Evolutionary conservation across 208 protist genomes (phyloP).

Genomic region (Leptomonas pyrrhocoris): DNA sequence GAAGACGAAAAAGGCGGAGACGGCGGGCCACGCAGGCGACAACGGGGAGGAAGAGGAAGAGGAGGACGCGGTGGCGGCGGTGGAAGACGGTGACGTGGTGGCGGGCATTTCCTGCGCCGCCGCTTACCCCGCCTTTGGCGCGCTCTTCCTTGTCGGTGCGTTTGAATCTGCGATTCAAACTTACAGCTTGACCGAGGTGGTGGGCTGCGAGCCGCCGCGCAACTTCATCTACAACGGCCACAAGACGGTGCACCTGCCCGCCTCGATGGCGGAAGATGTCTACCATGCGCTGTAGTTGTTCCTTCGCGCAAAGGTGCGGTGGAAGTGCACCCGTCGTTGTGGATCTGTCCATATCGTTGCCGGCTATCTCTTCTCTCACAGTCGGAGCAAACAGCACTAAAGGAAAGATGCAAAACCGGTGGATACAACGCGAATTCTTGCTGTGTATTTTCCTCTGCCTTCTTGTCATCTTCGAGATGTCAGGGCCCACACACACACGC

Average conservation of each 20-base stretch:
- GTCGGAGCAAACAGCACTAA: too few relatives aligned
- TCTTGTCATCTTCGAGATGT: not conserved
- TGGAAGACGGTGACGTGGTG: slow-evolving; percentile 29
- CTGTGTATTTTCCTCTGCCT: not conserved
- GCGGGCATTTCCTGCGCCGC: slow-evolving; percentile 62
- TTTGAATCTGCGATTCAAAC: slow-evolving; percentile 71
- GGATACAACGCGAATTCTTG: too few relatives aligned
- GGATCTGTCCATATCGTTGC: too few relatives aligned
- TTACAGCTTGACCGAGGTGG: slow-evolving; percentile 66
- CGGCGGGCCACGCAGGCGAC: not conserved
- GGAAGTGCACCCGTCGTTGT: too few relatives aligned
- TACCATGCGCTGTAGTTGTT: slow-evolving; percentile 22
- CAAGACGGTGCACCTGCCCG: slow-evolving; percentile 68
- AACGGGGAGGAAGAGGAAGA: slow-evolving; percentile 10
- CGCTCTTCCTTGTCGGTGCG: slow-evolving; percentile 76
- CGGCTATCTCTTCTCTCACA: too few relatives aligned
- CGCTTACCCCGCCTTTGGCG: slow-evolving; percentile 58
- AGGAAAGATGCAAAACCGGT: too few relatives aligned
- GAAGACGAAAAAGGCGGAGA: not conserved
- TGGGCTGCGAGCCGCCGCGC: slow-evolving; percentile 64
- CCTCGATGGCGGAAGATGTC: slow-evolving; percentile 38
- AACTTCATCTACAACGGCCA: slow-evolving; percentile 80
- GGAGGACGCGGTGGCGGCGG: slow-evolving; percentile 1
- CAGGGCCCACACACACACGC: too few relatives aligned
- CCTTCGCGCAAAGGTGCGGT: not conserved